Conservation (phyloP, 2,329 filamentous ascomycete genomes). For the Talaromyces sp. region DNA sequence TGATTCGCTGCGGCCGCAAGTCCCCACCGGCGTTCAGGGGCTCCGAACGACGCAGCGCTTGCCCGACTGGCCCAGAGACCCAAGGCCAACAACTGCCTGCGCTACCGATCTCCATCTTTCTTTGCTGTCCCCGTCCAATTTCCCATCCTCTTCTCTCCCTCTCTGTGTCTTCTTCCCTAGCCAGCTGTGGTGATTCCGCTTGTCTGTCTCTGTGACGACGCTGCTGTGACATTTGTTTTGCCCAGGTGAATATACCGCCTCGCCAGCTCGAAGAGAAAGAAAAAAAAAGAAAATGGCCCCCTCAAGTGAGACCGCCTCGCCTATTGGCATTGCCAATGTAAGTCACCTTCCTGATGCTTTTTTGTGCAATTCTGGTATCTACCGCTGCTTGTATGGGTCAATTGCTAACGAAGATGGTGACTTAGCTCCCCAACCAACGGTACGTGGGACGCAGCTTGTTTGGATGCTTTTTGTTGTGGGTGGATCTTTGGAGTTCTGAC, state of each 20-base stretch:
- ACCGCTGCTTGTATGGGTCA: not conserved
- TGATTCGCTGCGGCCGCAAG: slow-evolving; percentile 4
- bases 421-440: slow-evolving; percentile 63
- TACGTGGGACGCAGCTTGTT: slow-evolving; percentile 38
- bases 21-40: slow-evolving; percentile 12
- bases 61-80: not conserved
- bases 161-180: not conserved
- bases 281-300: slow-evolving; percentile 44
- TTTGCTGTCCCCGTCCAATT: not conserved
- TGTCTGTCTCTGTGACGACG: not conserved
- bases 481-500: not conserved
- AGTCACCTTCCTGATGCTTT: slow-evolving; percentile 27
- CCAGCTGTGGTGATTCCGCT: slow-evolving; percentile 1
- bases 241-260: not conserved
- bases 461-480: not conserved
- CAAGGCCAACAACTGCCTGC: not conserved
- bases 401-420: slow-evolving; percentile 8
- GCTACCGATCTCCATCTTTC: slow-evolving; percentile 5
- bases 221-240: slow-evolving; percentile 9
- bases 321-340: slow-evolving; percentile 70
- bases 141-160: not conserved
- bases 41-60: not conserved
- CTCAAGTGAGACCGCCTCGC: slow-evolving; percentile 53
- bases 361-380: not conserved
- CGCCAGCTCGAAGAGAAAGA: slow-evolving; percentile 1